Base-by-base conservation (phyloP, 768 basidiomycete genomes). In the Russula griseocarnosa region DNA sequence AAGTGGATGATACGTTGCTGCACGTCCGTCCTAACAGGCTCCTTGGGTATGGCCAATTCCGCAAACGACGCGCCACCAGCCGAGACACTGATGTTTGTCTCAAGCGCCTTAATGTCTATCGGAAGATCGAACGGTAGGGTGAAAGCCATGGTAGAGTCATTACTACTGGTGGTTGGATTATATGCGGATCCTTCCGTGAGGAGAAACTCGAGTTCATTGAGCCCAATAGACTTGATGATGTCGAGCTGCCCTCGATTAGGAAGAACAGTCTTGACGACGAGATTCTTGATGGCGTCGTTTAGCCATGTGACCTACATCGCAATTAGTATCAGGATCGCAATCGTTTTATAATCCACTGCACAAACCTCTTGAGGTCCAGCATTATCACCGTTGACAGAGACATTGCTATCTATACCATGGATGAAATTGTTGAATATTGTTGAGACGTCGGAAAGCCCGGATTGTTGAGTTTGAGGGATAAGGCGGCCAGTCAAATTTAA, bases 361-460 rank as follows among this genome's bases (percentile, higher is more conserved):
- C 79, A 54, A 69, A 88, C 87, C 65, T 81, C 81, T 56, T 76
- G 75, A 1, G 85, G 78, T 16, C 83, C 84, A 5, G 84, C 86
- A 61, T 80, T 79, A 36, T 80, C 78, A 16, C 88, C 87, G 30
- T 80, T 78, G 10, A 90, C 86, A 20, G 75, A 70, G 22, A 89
- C 79, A 62, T 79, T 71, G 65, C 83, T 87, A 69, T 86, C 79
- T 69, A 82, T 75, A 1, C 87, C 88, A 42, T 86, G 84, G 0
- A 90, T 79, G 70, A 87, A 90, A 55, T 81, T 83, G 67, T 87
- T 89, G 76, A 90, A 90, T 36, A 90, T 77, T 13, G 74, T 71
- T 0, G 87, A 88, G 8, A 90, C 83, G 1, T 77, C 77, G 1
- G 78, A 78, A 46, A 88, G 79, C 0, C 84, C 88, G 42, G 77